Evolutionary conservation across 768 basidiomycete genomes (phyloP), one percentile per base, ranked within the genome.

Genomic region (Mrakia blollopis): DNA sequence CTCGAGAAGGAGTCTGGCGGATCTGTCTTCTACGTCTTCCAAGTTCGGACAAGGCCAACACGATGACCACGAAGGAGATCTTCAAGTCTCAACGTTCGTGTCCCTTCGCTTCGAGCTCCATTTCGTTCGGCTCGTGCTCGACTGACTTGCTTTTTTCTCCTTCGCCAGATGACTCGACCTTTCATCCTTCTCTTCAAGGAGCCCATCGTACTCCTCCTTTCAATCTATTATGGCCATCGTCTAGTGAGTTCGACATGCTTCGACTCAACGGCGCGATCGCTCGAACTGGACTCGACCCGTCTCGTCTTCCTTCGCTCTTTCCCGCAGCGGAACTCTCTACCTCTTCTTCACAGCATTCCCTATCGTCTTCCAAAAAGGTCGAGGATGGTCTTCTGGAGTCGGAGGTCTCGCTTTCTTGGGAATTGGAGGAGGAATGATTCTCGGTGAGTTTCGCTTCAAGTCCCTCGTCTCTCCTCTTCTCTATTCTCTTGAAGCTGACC

Each of bases 161-260:
- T 11, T 41, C 39, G 39, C 11, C n/a, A 41, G 39, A 41, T 91
- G 54, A 86, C n/a, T n/a, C n/a, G n/a, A n/a, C n/a, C n/a, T n/a
- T n/a, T n/a, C n/a, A n/a, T n/a, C n/a, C n/a, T n/a, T 47, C 86
- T 91, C 28, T 80, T 85, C 18, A 81, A 86, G 76, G 91, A 91
- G 81, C 89, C 88, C 0, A 89, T 91, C 78, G 85, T 91, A 7
- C 83, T 90, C 6, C 85, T 89, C 21, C 85, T 89, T 74, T 89
- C 89, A 0, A 79, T 89, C 60, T 91, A 41, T n/a, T 11, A 41
- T 41, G 6, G 39, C 39, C 39, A 41, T 41, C 39, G 39, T 41
- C 39, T 41, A 41, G 60, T 62, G 60, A 62, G 60, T 62, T 16
- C 30, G 11, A n/a, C 60, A 28, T 62, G n/a, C n/a, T n/a, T n/a